Percentiles rank a stretch among this genome's conserved stretches.
Evolutionary conservation across 108 stramenopile genomes (phyloP).

Genomic region (Aurantiochytrium sp.): DNA sequence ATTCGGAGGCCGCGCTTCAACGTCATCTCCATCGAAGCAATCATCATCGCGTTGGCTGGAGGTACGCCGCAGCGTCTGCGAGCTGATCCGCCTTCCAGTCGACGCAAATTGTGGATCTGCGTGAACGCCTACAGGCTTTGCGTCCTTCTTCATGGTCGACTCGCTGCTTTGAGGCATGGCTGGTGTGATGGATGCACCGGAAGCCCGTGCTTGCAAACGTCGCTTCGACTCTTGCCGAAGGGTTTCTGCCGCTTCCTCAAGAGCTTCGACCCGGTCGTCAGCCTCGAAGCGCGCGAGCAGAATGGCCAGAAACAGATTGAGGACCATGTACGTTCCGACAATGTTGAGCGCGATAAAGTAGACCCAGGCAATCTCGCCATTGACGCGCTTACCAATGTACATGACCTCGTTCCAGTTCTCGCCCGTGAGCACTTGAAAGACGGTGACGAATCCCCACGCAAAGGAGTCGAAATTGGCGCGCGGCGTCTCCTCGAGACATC

Average conservation of each 20-base stretch:
- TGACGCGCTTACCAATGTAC: slow-evolving; percentile 29
- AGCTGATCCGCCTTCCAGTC: neutral
- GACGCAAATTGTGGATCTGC: too few species aligned
- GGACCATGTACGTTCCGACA: slow-evolving; percentile 43
- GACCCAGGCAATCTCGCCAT: slow-evolving; percentile 19
- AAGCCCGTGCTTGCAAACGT: neutral
- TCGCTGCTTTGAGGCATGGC: too few species aligned
- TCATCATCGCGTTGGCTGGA: neutral
- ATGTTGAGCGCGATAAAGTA: slow-evolving; percentile 40
- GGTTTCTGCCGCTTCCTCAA: neutral
- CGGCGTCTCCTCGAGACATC: neutral
- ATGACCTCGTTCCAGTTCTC: slow-evolving; percentile 56
- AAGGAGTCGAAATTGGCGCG: slow-evolving; percentile 39
- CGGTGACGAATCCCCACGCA: slow-evolving; percentile 29
- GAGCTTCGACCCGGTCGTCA: neutral
- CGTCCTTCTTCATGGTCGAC: too few species aligned
- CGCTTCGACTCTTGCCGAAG: neutral
- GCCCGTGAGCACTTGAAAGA: slow-evolving; percentile 42
- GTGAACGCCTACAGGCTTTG: too few species aligned
- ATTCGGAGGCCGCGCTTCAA: neutral
- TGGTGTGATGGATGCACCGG: neutral
- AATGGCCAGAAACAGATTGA: slow-evolving; percentile 50
- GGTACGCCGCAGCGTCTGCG: neutral
- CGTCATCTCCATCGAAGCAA: too few species aligned
- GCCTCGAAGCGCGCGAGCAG: slow-evolving; percentile 37